Evolutionary conservation across 192 early-diverging fungal genomes (phyloP), one percentile per base, ranked within the genome.

Genomic region (Backusella parvicylindrica): DNA sequence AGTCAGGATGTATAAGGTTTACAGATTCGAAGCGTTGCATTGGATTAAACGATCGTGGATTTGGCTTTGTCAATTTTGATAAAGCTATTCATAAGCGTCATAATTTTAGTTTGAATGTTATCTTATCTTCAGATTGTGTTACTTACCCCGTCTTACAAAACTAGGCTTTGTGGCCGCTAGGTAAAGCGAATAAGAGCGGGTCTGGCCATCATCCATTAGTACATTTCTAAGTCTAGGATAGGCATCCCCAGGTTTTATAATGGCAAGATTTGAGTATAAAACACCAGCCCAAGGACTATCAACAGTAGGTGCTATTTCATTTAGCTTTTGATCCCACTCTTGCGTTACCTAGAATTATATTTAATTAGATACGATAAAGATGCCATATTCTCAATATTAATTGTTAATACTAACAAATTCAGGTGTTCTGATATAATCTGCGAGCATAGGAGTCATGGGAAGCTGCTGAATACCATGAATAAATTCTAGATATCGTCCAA

Each of bases 391-490:
- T 6, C n/a, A 69, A 2, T 11, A 6, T 40, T 38, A 26, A 60
- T 7, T 60, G 8, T 11, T 60, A 3, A 23, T 47, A 69, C 73
- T 73, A 64, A 82, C 81, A 73, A 82, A 82, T 64, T 75, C 67
- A 23, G 49, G 60, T 15, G 74, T 78, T 65, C 74, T 71, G 15
- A 76, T 73, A 30, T 76, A 67, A 0, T 82, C 80, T 53, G 69
- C 74, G 0, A 82, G 71, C 16, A 75, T 74, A 21, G 81, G 77
- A 26, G 81, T 82, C 81, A 82, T 82, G 0, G 81, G 81, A 50
- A 82, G 70, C 64, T 82, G 81, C 38, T 82, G 81, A 32, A 82
- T 82, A 31, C 81, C 81, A 70, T 82, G 81, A 49, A 82, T 76
- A 40, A 70, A 82, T 41, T 82, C 81, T 13, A 78, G 3, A 31